Evolutionary conservation across 257 asterid species (phyloP), one percentile per base, ranked within the genome.

Genomic region (Penstemon barbatus): DNA sequence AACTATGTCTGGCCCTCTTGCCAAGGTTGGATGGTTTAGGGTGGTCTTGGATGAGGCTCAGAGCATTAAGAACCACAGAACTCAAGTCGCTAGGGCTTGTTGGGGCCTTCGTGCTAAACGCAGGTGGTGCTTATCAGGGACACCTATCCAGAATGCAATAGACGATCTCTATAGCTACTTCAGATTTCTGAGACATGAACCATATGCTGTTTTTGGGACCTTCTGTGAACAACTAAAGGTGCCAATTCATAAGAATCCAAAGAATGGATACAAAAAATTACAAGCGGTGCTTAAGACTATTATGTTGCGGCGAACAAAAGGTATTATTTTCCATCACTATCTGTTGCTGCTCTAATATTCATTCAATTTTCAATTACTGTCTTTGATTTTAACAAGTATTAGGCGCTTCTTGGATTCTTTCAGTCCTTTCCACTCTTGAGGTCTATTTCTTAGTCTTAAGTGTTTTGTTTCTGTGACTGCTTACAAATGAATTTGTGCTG

Each of bases 51-150:
- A 94, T 65, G 99, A 94, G 90, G 99, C 99, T 69, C 99, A 94
- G 74, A 89, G 97, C 84, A 94, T 94, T 58, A 94, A 94, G 87
- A 94, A 94, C 76, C 88, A 87, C 73, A 80, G 95, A 71, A 94
- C 99, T 71, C 95, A 91, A 81, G 96, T 80, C 12, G 97, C 99
- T 63, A 85, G 99, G 86, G 97, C 99, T 60, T 94, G 99, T 77
- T 94, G 99, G 97, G 99, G 97, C 74, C 97, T 94, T 59, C 97
- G 97, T 61, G 97, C 99, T 68, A 94, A 94, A 81, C 94, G 97
- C 15, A 84, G 99, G 65, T 94, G 99, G 99, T 94, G 99, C 77
- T 87, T 94, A 53, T 94, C 97, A 0, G 99, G 99, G 77, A 94
- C 99, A n/a, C 99, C 99, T 11, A 89, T 94, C 75, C 97, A 91